Percentiles rank a stretch among this genome's conserved stretches.
These are phyloP conservation scores for Pythium vanterpoolii DNA, from an alignment of 352 stramenopile species.

Conservation along the genomic window DNA sequence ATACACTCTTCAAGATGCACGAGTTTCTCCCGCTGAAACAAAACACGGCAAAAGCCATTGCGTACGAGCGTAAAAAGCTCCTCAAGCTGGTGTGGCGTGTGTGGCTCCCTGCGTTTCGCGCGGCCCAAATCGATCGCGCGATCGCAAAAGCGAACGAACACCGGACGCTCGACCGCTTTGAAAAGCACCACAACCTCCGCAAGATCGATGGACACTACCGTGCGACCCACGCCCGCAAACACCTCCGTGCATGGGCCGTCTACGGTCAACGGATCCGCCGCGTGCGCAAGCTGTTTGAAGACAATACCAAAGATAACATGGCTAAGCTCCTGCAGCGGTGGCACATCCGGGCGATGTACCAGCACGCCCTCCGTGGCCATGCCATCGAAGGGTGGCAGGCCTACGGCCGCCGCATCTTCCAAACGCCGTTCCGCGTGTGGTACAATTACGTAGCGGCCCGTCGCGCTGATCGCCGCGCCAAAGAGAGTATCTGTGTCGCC, in stretches of 20 bases:
- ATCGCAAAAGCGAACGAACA: conserved; percentile 45
- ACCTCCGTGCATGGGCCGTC: conserved; percentile 49
- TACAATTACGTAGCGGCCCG: conserved; percentile 43
- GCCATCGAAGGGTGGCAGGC: conserved; percentile 56
- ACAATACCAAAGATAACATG: conserved; percentile 45
- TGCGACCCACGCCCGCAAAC: conserved; percentile 41
- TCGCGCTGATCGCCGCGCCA: conserved; percentile 37
- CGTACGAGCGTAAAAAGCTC: conserved; percentile 32
- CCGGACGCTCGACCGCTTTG: conserved; percentile 59
- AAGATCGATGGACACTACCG: conserved; percentile 67
- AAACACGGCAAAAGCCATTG: conserved; percentile 31
- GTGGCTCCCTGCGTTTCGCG: conserved; percentile 51
- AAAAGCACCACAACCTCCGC: conserved; percentile 67
- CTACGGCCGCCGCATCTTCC: conserved; percentile 60
- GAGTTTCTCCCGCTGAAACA: conserved; percentile 46
- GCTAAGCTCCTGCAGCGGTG: conserved; percentile 40
- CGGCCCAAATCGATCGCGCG: conserved; percentile 56
- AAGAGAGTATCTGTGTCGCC: conserved; percentile 63
- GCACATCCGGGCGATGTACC: conserved; percentile 52
- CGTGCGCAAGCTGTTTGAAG: conserved; percentile 63
- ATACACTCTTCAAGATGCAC: conserved; percentile 37
- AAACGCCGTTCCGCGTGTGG: conserved; percentile 73
- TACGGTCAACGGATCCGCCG: conserved; percentile 50
- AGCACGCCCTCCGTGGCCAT: conserved; percentile 43
- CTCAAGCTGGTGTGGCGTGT: conserved; percentile 29